These are phyloP conservation scores for Hansenula anomala DNA, from an alignment of 1,139 yeast species.

Conservation along the genomic window DNA sequence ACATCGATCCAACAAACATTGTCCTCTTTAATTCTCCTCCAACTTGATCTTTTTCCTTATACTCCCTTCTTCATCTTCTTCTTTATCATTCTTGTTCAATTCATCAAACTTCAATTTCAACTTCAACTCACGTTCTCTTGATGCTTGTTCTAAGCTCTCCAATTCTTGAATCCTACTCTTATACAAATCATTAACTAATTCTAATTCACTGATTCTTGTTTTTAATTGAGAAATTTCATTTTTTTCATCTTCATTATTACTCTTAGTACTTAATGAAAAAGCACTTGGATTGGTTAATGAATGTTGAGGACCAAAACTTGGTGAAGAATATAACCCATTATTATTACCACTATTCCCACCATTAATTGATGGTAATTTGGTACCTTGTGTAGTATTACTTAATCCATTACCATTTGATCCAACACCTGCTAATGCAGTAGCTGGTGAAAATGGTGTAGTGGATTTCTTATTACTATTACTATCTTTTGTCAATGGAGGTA, in stretches of 20 bases:
- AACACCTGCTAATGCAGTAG: conserved; percentile 16
- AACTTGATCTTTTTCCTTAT: no score
- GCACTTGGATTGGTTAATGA: conserved; percentile 22
- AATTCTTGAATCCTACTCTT: conserved; percentile 77
- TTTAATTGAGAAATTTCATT: conserved; percentile 48
- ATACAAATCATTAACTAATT: conserved; percentile 82
- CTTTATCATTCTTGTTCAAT: conserved; percentile 2
- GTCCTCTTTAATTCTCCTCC: no score
- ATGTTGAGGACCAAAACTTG: conserved; percentile 24
- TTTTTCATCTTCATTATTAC: conserved; percentile 23
- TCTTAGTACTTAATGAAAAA: conserved; percentile 13
- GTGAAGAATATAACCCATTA: conserved; percentile 18
- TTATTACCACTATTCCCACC: conserved; percentile 11
- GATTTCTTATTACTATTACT: neutral
- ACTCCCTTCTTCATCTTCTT: neutral
- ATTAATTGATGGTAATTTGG: conserved; percentile 13
- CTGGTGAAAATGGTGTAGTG: conserved; percentile 20
- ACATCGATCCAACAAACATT: no score
- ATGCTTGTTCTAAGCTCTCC: conserved; percentile 64
- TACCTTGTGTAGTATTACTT: neutral
- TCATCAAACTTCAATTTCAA: conserved; percentile 10
- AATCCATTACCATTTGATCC: neutral
- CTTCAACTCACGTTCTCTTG: conserved; percentile 41
- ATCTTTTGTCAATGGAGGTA: neutral
- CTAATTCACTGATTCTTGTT: conserved; percentile 84